phyloP scores from a whole-genome alignment of 73 alveolate genomes.

The Paramecium sexaurelia region DNA sequence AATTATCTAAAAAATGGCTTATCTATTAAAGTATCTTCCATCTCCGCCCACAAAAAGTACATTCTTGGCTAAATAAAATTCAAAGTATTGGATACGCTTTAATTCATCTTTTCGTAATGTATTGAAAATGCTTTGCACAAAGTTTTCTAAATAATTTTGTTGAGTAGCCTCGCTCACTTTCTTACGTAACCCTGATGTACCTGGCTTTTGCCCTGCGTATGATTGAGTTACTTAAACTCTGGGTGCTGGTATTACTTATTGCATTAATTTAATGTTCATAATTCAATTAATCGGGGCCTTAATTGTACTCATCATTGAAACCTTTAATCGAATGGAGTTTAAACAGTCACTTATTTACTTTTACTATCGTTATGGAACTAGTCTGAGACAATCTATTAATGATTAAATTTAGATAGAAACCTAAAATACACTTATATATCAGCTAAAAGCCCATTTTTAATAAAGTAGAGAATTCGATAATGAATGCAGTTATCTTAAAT shows the following conservation, averaged over 20 bases:
- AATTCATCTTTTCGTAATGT: constrained; percentile 85
- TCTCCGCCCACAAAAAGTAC: constrained; percentile 97
- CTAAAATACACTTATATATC: too few relatives aligned
- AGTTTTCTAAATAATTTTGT: constrained; percentile 92
- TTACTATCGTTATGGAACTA: not conserved
- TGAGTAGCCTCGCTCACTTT: constrained; percentile 89
- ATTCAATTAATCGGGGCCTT: not conserved
- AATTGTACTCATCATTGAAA: not conserved
- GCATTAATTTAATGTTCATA: not conserved
- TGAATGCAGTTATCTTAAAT: not conserved
- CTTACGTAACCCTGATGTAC: constrained; percentile 98
- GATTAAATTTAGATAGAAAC: not conserved
- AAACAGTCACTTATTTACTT: not conserved
- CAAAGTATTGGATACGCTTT: constrained; percentile 68
- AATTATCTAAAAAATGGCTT: constrained; percentile 84
- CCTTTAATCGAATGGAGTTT: not conserved
- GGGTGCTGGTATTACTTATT: constrained; percentile 27
- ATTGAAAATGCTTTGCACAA: constrained; percentile 91
- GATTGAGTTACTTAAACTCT: constrained; percentile 77
- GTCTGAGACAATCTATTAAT: not conserved
- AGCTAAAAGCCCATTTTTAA: too few relatives aligned
- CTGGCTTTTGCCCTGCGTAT: constrained; percentile 95
- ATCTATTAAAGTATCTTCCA: constrained; percentile 97
- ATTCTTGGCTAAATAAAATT: constrained; percentile 66
- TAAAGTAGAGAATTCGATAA: too few relatives aligned